Evolutionary conservation across 2,329 filamentous ascomycete genomes (phyloP), one percentile per base, ranked within the genome.

Genomic region (Phialophora expanda): DNA sequence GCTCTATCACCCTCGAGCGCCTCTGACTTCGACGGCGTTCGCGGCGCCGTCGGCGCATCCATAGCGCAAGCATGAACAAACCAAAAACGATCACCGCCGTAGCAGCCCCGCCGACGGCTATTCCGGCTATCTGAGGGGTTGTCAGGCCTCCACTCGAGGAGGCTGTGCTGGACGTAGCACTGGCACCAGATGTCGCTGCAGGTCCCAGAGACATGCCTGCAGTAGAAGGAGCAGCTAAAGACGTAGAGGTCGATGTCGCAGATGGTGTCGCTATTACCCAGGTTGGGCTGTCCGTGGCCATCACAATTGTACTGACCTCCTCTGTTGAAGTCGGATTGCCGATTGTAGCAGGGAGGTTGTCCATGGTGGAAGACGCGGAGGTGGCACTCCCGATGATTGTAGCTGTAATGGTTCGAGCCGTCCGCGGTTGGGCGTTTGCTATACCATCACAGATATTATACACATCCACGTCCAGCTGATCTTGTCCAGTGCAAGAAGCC

Each of bases 391-490:
- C 65, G 28, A 85, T 74, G 28, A 88, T 72, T 0, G 87, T 88
- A 24, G 86, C 87, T 30, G 85, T 84, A 58, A 89, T 82, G 24
- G 83, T 83, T 22, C 78, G 74, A 73, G 88, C 86, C 5, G 87
- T 89, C 61, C 84, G 84, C n/a, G 80, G 76, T 32, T 85, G 77
- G 5, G 87, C 86, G 57, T 77, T 77, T 2, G 76, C 72, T 65
- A 86, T 75, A 4, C 78, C 80, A 46, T 76, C 74, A 72, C 90
- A 92, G 78, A 92, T 87, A 24, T 77, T 78, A 61, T 84, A 78
- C 2, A 83, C 80, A 32, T 79, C 76, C 71, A 81, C 73, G 76
- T 82, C 77, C 38, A 74, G 71, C 9, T 75, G 75, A 58, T 85
- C 82, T 11, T 77, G 72, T 2, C 80, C 78, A 4, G 78, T 75